Conservation (phyloP, 352 stramenopile genomes). For the Phytopythium chamaehyphon region DNA sequence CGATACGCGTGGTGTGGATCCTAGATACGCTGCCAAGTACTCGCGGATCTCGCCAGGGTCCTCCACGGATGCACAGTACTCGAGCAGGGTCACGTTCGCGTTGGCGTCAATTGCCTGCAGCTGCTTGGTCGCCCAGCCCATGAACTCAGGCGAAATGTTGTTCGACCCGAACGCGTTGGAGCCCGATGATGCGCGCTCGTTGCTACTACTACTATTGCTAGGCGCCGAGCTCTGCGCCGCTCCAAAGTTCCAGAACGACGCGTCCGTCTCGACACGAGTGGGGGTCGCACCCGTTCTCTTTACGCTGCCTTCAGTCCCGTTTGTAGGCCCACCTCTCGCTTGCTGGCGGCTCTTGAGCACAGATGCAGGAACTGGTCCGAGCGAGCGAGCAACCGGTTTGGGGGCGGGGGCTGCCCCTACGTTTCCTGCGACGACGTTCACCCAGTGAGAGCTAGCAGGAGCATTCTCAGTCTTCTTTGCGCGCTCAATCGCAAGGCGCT, state of each 20-base stretch:
- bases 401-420: constrained; percentile 37
- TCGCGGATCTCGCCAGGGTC: constrained; percentile 93
- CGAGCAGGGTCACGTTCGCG: constrained; percentile 82
- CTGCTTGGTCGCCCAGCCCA: constrained; percentile 77
- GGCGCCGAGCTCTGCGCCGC: constrained; percentile 20
- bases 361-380: constrained; percentile 71
- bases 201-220: constrained; percentile 6
- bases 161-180: constrained; percentile 49
- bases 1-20: constrained; percentile 93
- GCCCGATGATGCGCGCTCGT: constrained; percentile 3
- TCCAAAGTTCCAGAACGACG: constrained; percentile 86
- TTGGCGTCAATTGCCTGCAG: constrained; percentile 69
- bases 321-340: constrained; percentile 25
- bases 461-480: constrained; percentile 39
- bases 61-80: constrained; percentile 95
- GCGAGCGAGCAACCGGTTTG: constrained; percentile 43
- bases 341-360: constrained; percentile 79
- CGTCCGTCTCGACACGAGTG: constrained; percentile 52
- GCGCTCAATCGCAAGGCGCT: constrained; percentile 66
- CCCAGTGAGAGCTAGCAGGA: constrained; percentile 67
- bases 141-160: constrained; percentile 65
- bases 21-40: constrained; percentile 96
- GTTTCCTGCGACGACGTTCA: constrained; percentile 79
- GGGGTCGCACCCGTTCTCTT: constrained; percentile 22
- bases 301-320: constrained; percentile 15